A percentile compares a stretch with the other conserved stretches of the same genome.
These are phyloP conservation scores for Trichoderma sp. DNA, from an alignment of 2,329 filamentous ascomycete genomes.

Conservation along the genomic window DNA sequence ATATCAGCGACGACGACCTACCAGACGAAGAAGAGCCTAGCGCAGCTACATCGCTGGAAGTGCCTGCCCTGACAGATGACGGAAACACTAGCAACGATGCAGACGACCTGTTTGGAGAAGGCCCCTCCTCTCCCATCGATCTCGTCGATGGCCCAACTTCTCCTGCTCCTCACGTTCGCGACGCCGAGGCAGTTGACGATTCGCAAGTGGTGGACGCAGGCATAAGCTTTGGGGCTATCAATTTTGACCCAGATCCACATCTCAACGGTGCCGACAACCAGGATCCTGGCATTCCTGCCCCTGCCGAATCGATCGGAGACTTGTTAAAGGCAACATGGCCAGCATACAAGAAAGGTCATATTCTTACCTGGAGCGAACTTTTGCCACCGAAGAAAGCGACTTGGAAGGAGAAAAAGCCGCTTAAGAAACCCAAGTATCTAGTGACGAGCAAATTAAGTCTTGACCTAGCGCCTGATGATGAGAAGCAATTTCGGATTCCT, in stretches of 20 bases:
- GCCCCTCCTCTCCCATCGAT: conserved; percentile 49
- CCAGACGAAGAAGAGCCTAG: conserved; percentile 71
- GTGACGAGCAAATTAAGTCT: conserved; percentile 85
- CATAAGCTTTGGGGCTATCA: conserved; percentile 43
- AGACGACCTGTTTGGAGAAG: conserved; percentile 70
- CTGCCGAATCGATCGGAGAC: conserved; percentile 71
- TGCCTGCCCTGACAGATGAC: conserved; percentile 58
- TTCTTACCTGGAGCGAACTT: conserved; percentile 77
- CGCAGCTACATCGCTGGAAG: conserved; percentile 43
- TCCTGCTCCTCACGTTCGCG: conserved; percentile 43
- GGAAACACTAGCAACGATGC: conserved; percentile 58
- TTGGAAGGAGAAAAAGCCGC: conserved; percentile 74
- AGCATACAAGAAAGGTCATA: conserved; percentile 70
- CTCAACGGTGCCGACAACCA: conserved; percentile 50
- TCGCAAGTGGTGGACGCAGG: conserved; percentile 33
- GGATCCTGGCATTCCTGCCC: conserved; percentile 63
- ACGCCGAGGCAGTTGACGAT: conserved; percentile 38
- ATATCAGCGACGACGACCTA: conserved; percentile 88
- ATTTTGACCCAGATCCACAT: conserved; percentile 48
- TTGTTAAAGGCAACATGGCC: conserved; percentile 79
- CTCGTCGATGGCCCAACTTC: conserved; percentile 43
- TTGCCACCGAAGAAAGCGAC: conserved; percentile 77
- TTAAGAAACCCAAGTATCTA: conserved; percentile 76
- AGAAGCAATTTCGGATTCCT: conserved; percentile 78
- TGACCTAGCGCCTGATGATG: conserved; percentile 81